phyloP scores from a whole-genome alignment of 2,329 filamentous ascomycete species.

The Alternaria hordeiaustralica region DNA sequence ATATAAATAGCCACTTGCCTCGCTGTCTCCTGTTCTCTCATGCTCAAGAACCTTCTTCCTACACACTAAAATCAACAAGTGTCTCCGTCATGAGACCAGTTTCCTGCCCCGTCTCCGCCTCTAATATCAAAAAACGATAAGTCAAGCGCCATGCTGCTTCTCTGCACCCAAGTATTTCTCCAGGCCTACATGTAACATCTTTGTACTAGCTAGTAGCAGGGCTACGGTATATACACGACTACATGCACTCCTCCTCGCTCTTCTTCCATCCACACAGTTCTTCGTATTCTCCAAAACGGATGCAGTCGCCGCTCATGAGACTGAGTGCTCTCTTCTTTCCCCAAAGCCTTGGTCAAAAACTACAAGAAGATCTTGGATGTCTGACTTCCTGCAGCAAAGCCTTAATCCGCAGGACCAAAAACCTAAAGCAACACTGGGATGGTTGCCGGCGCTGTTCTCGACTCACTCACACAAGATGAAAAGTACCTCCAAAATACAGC shows the following conservation, averaged over 20 bases:
- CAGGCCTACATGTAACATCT: not conserved
- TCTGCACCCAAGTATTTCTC: not conserved
- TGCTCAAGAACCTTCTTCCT: too few species aligned
- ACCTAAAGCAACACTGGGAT: accelerated
- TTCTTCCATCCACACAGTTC: not conserved
- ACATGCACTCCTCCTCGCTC: not conserved
- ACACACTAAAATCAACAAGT: too few species aligned
- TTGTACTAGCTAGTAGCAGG: not conserved
- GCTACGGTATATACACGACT: not conserved
- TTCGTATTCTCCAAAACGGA: not conserved
- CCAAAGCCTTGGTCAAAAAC: too few species aligned
- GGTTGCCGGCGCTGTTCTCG: not conserved
- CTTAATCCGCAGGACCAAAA: not conserved
- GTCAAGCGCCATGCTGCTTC: not conserved
- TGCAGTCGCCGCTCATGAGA: not conserved
- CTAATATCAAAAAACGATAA: not conserved
- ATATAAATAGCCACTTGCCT: too few species aligned
- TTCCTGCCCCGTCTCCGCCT: accelerated
- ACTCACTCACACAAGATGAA: accelerated
- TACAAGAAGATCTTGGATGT: too few species aligned
- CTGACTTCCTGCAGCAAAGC: not conserved
- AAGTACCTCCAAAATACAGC: too few species aligned
- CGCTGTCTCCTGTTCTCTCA: too few species aligned
- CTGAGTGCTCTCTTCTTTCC: too few species aligned
- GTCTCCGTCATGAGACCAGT: too few species aligned